Base-by-base conservation (phyloP, 148 eudicot species). In the Oxyria digyna region DNA sequence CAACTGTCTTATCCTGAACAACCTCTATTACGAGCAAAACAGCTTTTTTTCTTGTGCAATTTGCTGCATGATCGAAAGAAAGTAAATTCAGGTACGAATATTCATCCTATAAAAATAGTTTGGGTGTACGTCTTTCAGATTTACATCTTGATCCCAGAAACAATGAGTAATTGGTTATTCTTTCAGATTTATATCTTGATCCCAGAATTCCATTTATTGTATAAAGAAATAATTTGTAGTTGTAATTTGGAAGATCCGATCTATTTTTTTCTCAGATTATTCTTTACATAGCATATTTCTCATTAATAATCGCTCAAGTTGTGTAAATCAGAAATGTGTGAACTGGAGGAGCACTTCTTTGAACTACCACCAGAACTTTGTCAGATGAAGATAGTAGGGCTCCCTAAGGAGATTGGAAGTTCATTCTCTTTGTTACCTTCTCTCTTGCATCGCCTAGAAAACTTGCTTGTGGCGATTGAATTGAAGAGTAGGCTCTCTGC, bases 351-450 rank as follows among this genome's bases (percentile, higher is more conserved):
- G 77, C 87, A 90, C 78, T 94, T 91, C 73, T 71, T 94, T 48
- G 99, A 91, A 78, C 68, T 94, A 69, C 96, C 97, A 70, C 97
- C 99, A 24, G 99, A 94, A 80, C 74, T 94, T 77, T 94, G 97
- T 78, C 83, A 87, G 72, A 62, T 94, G 76, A 94, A 91, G 81
- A 74, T 91, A 75, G 71, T 84, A 65, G 99, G 97, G 49, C 85
- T 91, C 64, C 88, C 97, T 20, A 91, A 88, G 79, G 99, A 88
- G 29, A 85, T 94, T 31, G 99, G 97, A 81, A 94, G 99, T 73
- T 88, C 99, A 31, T 42, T 91, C 68, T 91, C 97, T 79, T 72
- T 94, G 77, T 80, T 94, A 72, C 99, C 99, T 15, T 94, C 99
- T 69, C 55, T 94, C 67, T 81, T 94, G 92, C 96, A 91, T 78